A percentile compares a stretch with the other conserved stretches of the same genome.
phyloP scores from a whole-genome alignment of 768 basidiomycete genomes.

The Phylloporus arenicola region DNA sequence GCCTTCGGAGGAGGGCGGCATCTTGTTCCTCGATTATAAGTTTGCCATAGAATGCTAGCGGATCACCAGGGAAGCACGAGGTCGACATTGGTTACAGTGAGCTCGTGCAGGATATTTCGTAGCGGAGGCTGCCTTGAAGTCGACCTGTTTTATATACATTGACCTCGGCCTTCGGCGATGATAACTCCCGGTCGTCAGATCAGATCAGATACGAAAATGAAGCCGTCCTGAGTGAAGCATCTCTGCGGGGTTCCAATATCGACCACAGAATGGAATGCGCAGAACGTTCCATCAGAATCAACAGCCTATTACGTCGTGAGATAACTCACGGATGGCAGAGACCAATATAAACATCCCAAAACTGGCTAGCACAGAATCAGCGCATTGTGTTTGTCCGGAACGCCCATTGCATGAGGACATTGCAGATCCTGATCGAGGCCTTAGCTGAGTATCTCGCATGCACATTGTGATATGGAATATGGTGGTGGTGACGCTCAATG shows the following conservation, averaged over 20 bases:
- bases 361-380: too few relatives aligned
- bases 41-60: conserved; percentile 13
- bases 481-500: too few relatives aligned
- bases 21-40: conserved; percentile 9
- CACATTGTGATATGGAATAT: too few relatives aligned
- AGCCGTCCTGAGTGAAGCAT: neutral
- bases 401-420: neutral
- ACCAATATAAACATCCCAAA: too few relatives aligned
- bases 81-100: neutral
- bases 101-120: neutral
- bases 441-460: too few relatives aligned
- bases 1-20: neutral
- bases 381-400: neutral
- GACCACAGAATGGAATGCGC: neutral
- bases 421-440: neutral
- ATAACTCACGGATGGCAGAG: neutral
- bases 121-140: too few relatives aligned
- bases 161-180: neutral
- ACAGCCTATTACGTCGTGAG: neutral
- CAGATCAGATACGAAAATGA: neutral
- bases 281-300: neutral
- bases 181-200: neutral
- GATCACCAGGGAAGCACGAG: conserved; percentile 16
- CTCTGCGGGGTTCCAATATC: neutral
- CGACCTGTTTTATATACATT: neutral